phyloP scores from a whole-genome alignment of 164 flowering plant genomes.

The Vitis amurensis region DNA sequence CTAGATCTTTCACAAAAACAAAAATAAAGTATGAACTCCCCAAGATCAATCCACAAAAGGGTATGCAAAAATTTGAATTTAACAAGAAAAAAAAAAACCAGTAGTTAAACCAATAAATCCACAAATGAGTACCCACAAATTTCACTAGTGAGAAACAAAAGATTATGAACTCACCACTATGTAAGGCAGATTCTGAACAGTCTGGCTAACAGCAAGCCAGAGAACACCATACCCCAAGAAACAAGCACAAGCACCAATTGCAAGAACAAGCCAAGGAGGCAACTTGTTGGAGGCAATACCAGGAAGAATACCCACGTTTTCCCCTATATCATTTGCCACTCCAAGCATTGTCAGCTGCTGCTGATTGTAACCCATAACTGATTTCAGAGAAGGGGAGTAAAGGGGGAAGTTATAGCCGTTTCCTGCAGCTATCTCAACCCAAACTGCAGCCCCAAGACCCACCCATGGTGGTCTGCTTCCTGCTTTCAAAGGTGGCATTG shows the following conservation, averaged over 20 bases:
- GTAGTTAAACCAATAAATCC: no score
- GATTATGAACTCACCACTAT: slow-evolving; percentile 38
- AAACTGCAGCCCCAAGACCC: slow-evolving; percentile 52
- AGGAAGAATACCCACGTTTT: slow-evolving; percentile 50
- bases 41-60: no score
- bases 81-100: no score
- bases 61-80: no score
- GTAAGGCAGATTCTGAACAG: slow-evolving; percentile 39
- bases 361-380: slow-evolving; percentile 51
- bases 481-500: slow-evolving; percentile 13
- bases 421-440: slow-evolving; percentile 51
- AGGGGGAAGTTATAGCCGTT: slow-evolving; percentile 46
- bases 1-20: no score
- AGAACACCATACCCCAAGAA: slow-evolving; percentile 58
- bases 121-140: no score
- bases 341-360: slow-evolving; percentile 54
- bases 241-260: slow-evolving; percentile 33
- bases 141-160: not conserved
- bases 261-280: slow-evolving; percentile 51
- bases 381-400: slow-evolving; percentile 45
- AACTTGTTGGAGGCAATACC: slow-evolving; percentile 54
- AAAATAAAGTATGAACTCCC: no score
- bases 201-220: slow-evolving; percentile 51
- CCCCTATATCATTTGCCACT: slow-evolving; percentile 68
- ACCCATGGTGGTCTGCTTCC: slow-evolving; percentile 54